These are phyloP conservation scores for Fistulinella prunicolor DNA, from an alignment of 768 basidiomycete genomes.

Conservation along the genomic window DNA sequence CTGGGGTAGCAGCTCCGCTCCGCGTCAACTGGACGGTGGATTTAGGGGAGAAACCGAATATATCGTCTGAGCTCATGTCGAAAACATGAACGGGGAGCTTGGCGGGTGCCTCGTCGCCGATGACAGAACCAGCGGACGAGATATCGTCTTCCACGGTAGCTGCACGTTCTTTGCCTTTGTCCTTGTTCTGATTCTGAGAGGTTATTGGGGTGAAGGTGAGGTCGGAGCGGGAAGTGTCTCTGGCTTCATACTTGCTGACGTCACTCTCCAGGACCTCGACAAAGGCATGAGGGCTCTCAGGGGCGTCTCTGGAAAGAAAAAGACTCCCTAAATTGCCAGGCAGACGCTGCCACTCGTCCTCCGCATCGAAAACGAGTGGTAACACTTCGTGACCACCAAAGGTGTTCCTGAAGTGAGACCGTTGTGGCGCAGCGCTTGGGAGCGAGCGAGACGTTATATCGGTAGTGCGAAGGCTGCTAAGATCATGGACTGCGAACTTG, in stretches of 20 bases:
- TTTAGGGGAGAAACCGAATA: constrained; percentile 20
- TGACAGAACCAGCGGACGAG: constrained; percentile 42
- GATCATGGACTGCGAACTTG: constrained; percentile 65
- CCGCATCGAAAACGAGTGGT: constrained; percentile 44
- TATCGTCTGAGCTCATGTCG: constrained; percentile 35
- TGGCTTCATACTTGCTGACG: constrained; percentile 31
- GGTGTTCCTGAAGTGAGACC: constrained; percentile 53
- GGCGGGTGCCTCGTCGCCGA: constrained; percentile 39
- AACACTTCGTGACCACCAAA: constrained; percentile 50
- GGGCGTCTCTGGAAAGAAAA: constrained; percentile 32
- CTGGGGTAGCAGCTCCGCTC: constrained; percentile 28
- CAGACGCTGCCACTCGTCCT: constrained; percentile 66
- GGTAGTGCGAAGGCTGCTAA: constrained; percentile 38
- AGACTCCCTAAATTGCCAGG: constrained; percentile 41
- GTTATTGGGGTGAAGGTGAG: constrained; percentile 14
- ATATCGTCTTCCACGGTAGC: constrained; percentile 32
- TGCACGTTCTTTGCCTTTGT: constrained; percentile 42
- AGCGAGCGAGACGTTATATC: constrained; percentile 32
- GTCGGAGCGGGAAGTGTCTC: constrained; percentile 31
- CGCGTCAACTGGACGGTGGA: constrained; percentile 14
- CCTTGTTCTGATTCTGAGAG: constrained; percentile 35
- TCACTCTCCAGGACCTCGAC: constrained; percentile 55
- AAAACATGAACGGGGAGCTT: constrained; percentile 66
- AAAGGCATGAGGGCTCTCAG: constrained; percentile 57
- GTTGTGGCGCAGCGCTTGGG: constrained; percentile 32